phyloP scores from a whole-genome alignment of 805 yeast species.

The Candida montana region DNA sequence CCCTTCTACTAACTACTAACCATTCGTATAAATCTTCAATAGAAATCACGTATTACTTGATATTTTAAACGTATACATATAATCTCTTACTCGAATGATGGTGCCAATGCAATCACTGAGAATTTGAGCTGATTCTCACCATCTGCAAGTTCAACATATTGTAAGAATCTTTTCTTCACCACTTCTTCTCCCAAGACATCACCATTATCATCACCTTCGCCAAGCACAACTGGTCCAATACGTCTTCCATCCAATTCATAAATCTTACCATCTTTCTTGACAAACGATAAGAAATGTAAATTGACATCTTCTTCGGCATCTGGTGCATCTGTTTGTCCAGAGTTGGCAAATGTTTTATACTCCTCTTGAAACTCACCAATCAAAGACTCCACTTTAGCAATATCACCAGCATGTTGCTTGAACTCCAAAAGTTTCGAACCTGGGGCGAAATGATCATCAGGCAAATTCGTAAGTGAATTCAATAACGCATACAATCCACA shows the following conservation, averaged over 20 bases:
- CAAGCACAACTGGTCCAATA: conserved; percentile 65
- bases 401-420: conserved; percentile 13
- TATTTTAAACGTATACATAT: too few species aligned
- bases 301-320: conserved; percentile 46
- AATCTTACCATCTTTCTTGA: conserved; percentile 51
- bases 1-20: not conserved
- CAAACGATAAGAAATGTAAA: conserved; percentile 74
- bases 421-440: conserved; percentile 16
- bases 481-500: conserved; percentile 90
- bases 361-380: conserved; percentile 42
- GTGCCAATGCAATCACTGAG: conserved; percentile 73
- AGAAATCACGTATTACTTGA: too few species aligned
- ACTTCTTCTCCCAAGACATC: conserved; percentile 51
- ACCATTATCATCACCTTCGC: conserved; percentile 27
- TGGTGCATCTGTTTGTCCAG: conserved; percentile 57
- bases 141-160: conserved; percentile 60
- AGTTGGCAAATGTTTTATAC: conserved; percentile 35
- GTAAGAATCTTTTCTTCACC: conserved; percentile 51
- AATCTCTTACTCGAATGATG: conserved; percentile 34
- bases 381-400: conserved; percentile 27
- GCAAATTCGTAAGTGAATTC: conserved; percentile 49
- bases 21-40: too few species aligned
- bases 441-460: conserved; percentile 20
- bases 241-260: conserved; percentile 91
- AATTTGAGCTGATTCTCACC: conserved; percentile 58